Percentiles rank a stretch among this genome's conserved stretches.
These are phyloP conservation scores for Leucocoprinus birnbaumii DNA, from an alignment of 768 basidiomycete genomes.

Conservation along the genomic window DNA sequence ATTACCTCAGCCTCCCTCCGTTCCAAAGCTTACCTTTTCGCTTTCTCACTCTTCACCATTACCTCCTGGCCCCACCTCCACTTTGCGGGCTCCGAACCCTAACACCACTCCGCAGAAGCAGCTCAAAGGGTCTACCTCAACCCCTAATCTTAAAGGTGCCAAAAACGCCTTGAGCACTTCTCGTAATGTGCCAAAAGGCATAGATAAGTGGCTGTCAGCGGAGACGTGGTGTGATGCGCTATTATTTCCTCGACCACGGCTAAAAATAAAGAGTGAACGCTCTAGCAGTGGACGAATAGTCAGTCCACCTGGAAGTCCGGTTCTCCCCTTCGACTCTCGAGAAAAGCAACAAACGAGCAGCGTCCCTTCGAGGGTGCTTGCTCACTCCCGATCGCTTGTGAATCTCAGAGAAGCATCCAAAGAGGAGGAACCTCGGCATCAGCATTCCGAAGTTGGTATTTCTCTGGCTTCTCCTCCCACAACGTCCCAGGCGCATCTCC, in stretches of 20 bases:
- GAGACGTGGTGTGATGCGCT: constrained; percentile 84
- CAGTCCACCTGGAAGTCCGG: constrained; percentile 48
- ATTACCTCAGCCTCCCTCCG: background rate
- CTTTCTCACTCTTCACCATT: background rate
- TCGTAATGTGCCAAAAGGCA: constrained; percentile 32
- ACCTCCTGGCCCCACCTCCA: constrained; percentile 17
- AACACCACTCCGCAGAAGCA: constrained; percentile 17
- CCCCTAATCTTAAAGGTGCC: constrained; percentile 53
- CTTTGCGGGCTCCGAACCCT: constrained; percentile 11
- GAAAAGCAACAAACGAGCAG: constrained; percentile 17
- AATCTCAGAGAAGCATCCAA: constrained; percentile 24
- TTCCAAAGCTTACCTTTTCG: constrained; percentile 11
- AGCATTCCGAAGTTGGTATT: background rate
- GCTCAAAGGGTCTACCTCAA: constrained; percentile 59
- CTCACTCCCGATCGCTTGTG: constrained; percentile 44
- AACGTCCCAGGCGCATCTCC: constrained; percentile 1
- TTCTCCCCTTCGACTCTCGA: constrained; percentile 20
- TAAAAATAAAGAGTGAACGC: constrained; percentile 45
- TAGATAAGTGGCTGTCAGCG: constrained; percentile 66
- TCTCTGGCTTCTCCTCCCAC: constrained; percentile 11
- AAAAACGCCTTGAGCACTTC: background rate
- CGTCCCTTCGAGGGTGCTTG: constrained; percentile 43
- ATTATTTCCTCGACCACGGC: constrained; percentile 71
- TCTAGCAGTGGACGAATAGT: constrained; percentile 33
- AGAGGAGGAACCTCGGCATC: constrained; percentile 1